A percentile compares a stretch with the other conserved stretches of the same genome.
Conservation (phyloP, 495 filamentous ascomycete species). For the Xylaria venustula region DNA sequence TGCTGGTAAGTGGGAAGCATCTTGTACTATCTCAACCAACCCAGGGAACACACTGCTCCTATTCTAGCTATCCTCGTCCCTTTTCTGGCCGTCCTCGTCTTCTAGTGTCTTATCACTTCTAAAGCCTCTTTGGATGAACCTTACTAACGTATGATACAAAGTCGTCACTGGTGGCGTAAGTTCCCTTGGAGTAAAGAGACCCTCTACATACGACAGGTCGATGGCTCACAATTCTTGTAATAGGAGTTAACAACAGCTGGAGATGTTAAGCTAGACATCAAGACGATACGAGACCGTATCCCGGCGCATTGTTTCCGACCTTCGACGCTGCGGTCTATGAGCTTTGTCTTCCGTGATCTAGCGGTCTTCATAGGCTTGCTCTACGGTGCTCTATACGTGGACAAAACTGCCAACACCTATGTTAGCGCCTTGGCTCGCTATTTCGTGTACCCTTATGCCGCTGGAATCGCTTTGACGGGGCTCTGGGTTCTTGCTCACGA, state of each 20-base stretch:
- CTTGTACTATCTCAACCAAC: too few species aligned
- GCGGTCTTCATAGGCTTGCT: background rate
- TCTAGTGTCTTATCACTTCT: background rate
- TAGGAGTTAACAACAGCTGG: background rate
- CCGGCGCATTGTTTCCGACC: background rate
- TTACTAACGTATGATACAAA: background rate
- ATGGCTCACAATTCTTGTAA: background rate
- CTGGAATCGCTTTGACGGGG: constrained; percentile 56
- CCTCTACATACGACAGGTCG: background rate
- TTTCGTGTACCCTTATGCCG: constrained; percentile 43
- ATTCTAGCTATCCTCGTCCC: too few species aligned
- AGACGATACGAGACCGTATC: background rate
- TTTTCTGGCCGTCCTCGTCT: background rate
- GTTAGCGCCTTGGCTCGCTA: background rate
- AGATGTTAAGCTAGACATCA: background rate
- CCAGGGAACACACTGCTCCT: too few species aligned
- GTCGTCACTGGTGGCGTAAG: background rate
- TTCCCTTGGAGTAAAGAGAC: background rate
- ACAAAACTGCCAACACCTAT: background rate
- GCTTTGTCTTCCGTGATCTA: background rate
- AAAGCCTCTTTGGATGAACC: background rate
- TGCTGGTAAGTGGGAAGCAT: background rate
- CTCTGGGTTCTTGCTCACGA: constrained; percentile 70
- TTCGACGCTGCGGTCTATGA: background rate
- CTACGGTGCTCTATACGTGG: background rate